These are phyloP conservation scores for Cladosporium sp. DNA, from an alignment of 2,329 filamentous ascomycete species.

Conservation along the genomic window DNA sequence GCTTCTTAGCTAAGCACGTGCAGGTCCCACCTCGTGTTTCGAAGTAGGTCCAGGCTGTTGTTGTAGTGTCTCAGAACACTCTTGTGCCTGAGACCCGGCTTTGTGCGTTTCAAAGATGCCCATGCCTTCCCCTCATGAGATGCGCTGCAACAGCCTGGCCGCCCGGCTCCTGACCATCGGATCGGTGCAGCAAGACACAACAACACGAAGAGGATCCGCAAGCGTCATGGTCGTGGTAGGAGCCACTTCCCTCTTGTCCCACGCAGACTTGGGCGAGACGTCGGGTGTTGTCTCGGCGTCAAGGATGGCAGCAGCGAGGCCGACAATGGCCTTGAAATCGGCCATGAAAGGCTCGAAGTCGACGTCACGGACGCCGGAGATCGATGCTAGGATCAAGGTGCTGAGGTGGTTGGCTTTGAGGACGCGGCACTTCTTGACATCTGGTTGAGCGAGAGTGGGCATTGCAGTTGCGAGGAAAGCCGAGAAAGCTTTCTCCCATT, in stretches of 20 bases:
- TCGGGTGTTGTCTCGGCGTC: slow-evolving; percentile 14
- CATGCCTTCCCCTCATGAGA: slow-evolving; percentile 6
- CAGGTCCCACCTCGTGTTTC: neutral
- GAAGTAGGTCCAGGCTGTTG: neutral
- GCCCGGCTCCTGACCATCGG: slow-evolving; percentile 6
- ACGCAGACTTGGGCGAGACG: slow-evolving; percentile 12
- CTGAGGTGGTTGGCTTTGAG: slow-evolving; percentile 37
- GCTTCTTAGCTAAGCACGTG: neutral
- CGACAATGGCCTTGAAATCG: slow-evolving; percentile 18
- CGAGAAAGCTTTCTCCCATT: slow-evolving; percentile 35
- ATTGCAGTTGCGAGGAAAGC: slow-evolving; percentile 31
- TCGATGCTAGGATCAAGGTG: slow-evolving; percentile 34
- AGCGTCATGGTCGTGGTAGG: slow-evolving; percentile 6
- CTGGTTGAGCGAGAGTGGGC: slow-evolving; percentile 30
- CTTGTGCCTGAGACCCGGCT: neutral
- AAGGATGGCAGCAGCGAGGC: slow-evolving; percentile 18
- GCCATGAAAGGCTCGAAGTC: slow-evolving; percentile 17
- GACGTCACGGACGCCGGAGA: slow-evolving; percentile 13
- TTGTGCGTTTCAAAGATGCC: neutral
- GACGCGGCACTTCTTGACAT: slow-evolving; percentile 32
- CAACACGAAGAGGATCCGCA: slow-evolving; percentile 14
- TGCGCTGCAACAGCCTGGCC: slow-evolving; percentile 11
- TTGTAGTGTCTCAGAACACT: neutral
- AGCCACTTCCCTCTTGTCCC: slow-evolving; percentile 14
- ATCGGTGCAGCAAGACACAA: slow-evolving; percentile 14